A percentile compares a stretch with the other conserved stretches of the same genome.
These are phyloP conservation scores for Breviolum minutum DNA, from an alignment of 73 alveolate species.

Conservation along the genomic window DNA sequence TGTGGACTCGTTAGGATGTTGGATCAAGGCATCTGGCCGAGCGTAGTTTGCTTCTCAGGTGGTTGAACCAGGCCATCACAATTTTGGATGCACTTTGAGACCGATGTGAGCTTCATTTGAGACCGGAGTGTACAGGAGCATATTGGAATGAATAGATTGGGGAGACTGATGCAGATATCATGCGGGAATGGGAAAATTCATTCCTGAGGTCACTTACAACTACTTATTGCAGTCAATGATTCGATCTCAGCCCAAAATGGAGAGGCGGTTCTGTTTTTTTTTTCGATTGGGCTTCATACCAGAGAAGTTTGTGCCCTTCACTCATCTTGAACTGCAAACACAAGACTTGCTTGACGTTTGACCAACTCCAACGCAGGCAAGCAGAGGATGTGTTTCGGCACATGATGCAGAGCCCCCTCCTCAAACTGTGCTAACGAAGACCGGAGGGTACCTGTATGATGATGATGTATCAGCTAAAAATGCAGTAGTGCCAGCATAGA, in stretches of 20 bases:
- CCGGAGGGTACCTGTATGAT: no score
- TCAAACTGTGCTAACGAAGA: neutral
- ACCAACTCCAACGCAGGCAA: neutral
- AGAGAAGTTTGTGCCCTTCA: neutral
- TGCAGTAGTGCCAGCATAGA: neutral
- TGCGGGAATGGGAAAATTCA: no score
- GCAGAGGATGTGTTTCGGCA: conserved; percentile 87
- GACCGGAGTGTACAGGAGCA: no score
- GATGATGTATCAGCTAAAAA: no score
- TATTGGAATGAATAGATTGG: no score
- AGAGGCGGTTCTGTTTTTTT: conserved; percentile 6
- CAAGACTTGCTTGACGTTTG: neutral
- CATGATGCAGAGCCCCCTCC: conserved; percentile 39
- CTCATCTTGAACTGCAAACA: neutral
- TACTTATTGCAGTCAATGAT: conserved; percentile 52
- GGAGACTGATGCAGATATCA: no score
- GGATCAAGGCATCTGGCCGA: conserved; percentile 73
- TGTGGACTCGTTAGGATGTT: conserved; percentile 26
- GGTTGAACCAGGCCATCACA: neutral
- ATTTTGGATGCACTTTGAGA: no score
- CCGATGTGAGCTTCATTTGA: no score
- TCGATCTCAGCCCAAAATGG: conserved; percentile 56
- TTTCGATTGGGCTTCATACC: neutral
- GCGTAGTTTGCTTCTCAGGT: conserved; percentile 17
- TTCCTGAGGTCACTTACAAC: conserved; percentile 68